Base-by-base conservation (phyloP, 1,139 yeast genomes). In the Candida buenavistaensis region DNA sequence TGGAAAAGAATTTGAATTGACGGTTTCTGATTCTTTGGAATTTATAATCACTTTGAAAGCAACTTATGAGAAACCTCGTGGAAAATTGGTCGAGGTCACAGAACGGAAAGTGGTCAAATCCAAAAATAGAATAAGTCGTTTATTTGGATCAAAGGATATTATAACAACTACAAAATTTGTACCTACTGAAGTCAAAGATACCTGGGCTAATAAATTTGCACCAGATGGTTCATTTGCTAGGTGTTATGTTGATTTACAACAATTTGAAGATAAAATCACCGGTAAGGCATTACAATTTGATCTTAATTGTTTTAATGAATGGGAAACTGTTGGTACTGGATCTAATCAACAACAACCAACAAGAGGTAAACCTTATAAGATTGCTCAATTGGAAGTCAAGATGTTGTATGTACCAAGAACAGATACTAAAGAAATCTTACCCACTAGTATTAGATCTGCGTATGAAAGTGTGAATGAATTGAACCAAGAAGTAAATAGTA, bases 201-300 rank as follows among this genome's bases (percentile, higher is more conserved):
- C 69, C 3, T 77, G 89, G 80, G 68, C 67, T 22, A 55, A 62
- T 29, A 64, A 74, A 39, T 69, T 84, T 44, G 95, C 96, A 2
- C 69, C 68, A 33, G 97, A 90, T 60, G 97, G 97, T 1, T 84
- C 96, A 8, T 88, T 86, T 65, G 96, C 87, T 2, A 72, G 90
- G 46, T 75, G 87, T 40, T 79, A 80, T 46, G 66, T 90, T 37
- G 75, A 75, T 32, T 75, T 89, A 45, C 72, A 75, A 27, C 80
- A 79, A 43, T 75, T 75, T 48, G 80, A 80, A 48, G 59, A 66
- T 16, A 69, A 68, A 28, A 64, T 82, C 21, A 75, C 73, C 13
- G 84, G 86, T 17, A 61, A 63, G 35, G 68, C 79, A 0, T 64
- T 67, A 28, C 67, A 67, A 33, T 74, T 78, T 50, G 72, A 73